These are phyloP conservation scores for Tetrahymena elliotti DNA, from an alignment of 73 alveolate genomes.

Conservation along the genomic window DNA sequence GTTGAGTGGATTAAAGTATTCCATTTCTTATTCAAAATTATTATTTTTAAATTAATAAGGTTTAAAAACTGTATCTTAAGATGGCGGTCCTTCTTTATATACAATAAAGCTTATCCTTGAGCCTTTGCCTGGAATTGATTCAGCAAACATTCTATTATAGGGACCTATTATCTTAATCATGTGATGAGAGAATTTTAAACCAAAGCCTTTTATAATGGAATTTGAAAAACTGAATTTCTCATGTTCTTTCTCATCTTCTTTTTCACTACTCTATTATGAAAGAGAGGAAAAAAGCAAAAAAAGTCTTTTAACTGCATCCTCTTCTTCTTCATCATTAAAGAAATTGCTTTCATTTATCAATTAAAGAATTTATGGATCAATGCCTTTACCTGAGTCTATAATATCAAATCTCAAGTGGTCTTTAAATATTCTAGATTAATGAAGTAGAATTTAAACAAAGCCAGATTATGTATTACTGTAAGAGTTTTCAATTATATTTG, in stretches of 20 bases:
- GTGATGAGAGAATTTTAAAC: background rate
- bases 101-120: background rate
- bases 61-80: background rate
- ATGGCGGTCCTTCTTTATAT: background rate
- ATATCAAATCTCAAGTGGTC: background rate
- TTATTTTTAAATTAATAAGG: background rate
- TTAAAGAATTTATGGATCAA: background rate
- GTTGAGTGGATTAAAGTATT: background rate
- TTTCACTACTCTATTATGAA: background rate
- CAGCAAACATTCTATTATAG: background rate
- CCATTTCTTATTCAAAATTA: background rate
- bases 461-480: background rate
- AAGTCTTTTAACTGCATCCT: background rate
- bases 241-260: background rate
- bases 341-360: background rate
- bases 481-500: background rate
- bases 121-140: background rate
- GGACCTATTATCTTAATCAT: background rate
- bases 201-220: background rate
- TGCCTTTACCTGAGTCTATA: background rate
- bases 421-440: background rate
- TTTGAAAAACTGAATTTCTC: background rate
- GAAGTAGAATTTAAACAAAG: background rate
- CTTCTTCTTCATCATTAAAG: background rate
- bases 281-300: background rate